Evolutionary conservation across 2,329 filamentous ascomycete species (phyloP), one percentile per base, ranked within the genome.

Genomic region (Berkeleyomyces rouxiae): DNA sequence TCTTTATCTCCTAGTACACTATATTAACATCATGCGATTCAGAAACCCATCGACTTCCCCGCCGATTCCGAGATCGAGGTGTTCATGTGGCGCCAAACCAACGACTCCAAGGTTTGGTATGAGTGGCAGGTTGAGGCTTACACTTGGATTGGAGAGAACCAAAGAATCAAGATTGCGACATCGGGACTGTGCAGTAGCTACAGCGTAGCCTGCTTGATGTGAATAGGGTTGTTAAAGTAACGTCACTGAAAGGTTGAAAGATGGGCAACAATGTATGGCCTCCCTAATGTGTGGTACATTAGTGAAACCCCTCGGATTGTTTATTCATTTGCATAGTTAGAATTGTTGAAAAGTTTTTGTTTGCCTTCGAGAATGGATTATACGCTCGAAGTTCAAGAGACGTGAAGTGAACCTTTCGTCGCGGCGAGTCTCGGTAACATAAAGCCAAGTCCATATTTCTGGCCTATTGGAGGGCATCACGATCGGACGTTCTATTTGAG

Each of bases 61-160:
- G 87, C 89, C 63, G 84, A 89, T 67, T 85, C 87, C 0, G 89
- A 96, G 72, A 78, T 97, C 3, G 87, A 95, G 67, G 84, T 96
- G 44, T 93, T 85, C 71, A 96, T 99, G 84, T 96, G 90, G 88
- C 82, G 93, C 59, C 88, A 95, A 74, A 97, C 93, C 0, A 92
- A 99, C 70, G 90, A 96, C 71, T 83, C 87, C 44, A 95, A 88
- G 72, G 93, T 99, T 6, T 99, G 93, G 95, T 99, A 99, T 72
- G 93, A 99, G 72, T 99, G 93, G 93, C 79, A 93, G 65, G 85
- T 96, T 1, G 93, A 97, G 72, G 88, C 87, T 9, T 96, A 85
- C 72, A 80, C 79, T 23, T 85, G 81, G 76, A 74, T 82, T 59
- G 80, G 80, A 0, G 79, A 79, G n/a, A 77, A 78, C 46, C 76